Evolutionary conservation across 495 filamentous ascomycete genomes (phyloP).

Genomic region (Neurospora africana): DNA sequence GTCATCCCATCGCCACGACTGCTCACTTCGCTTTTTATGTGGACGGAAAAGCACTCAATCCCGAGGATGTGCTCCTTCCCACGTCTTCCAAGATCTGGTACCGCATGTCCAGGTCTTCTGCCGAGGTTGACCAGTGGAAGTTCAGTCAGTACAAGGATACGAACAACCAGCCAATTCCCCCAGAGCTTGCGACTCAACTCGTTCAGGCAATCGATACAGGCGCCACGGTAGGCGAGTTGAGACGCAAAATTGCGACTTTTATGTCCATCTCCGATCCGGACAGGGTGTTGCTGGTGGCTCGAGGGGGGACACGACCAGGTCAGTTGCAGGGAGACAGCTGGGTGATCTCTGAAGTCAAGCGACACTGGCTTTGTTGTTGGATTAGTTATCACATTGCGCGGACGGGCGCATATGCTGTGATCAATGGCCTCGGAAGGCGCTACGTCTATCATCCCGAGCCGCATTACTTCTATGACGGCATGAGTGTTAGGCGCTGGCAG

Average conservation of each 20-base stretch:
- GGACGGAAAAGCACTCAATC: slow-evolving; percentile 3
- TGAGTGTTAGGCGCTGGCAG: not conserved
- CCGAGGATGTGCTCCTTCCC: not conserved
- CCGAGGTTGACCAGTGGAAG: slow-evolving; percentile 10
- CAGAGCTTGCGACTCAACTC: slow-evolving; percentile 3
- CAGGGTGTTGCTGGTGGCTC: slow-evolving; percentile 19
- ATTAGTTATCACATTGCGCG: slow-evolving; percentile 17
- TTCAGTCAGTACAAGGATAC: slow-evolving; percentile 14
- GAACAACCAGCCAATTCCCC: slow-evolving; percentile 5
- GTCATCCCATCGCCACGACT: not conserved
- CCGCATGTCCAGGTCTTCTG: slow-evolving; percentile 3
- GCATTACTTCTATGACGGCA: not conserved
- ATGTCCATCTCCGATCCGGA: slow-evolving; percentile 13
- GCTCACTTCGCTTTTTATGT: slow-evolving; percentile 6
- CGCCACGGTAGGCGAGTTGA: slow-evolving; percentile 14
- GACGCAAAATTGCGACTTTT: slow-evolving; percentile 8
- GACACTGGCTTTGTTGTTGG: slow-evolving; percentile 25
- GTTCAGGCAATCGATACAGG: slow-evolving; percentile 13
- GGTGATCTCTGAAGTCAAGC: slow-evolving; percentile 17
- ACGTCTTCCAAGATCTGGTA: slow-evolving; percentile 10
- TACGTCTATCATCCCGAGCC: slow-evolving; percentile 22
- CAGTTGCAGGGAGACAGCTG: slow-evolving; percentile 24
- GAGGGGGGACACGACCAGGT: slow-evolving; percentile 21
- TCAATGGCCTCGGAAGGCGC: slow-evolving; percentile 20
- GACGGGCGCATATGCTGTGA: slow-evolving; percentile 13